These are phyloP conservation scores for Pythium chondricola DNA, from an alignment of 352 stramenopile species.

Conservation along the genomic window DNA sequence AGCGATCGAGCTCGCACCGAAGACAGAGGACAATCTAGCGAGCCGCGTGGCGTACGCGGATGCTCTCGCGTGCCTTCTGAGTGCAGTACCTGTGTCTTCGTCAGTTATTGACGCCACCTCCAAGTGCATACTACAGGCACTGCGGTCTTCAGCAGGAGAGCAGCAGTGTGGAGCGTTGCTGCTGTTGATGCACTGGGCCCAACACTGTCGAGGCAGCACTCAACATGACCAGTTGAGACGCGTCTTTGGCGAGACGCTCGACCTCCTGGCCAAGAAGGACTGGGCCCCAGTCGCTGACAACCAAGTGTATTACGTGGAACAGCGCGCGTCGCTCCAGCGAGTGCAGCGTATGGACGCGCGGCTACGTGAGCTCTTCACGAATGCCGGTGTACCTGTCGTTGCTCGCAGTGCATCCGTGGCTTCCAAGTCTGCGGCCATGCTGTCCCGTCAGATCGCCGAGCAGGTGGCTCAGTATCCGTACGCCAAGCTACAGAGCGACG, in stretches of 20 bases:
- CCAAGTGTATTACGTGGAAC: slow-evolving; percentile 40
- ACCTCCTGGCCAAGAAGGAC: slow-evolving; percentile 32
- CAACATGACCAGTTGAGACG: too few species aligned
- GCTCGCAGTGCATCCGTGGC: too few species aligned
- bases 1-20: too few species aligned
- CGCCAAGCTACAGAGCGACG: slow-evolving; percentile 22
- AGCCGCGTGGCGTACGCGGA: slow-evolving; percentile 54
- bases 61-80: slow-evolving; percentile 37
- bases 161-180: slow-evolving; percentile 57
- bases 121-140: slow-evolving; percentile 17
- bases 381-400: slow-evolving; percentile 26
- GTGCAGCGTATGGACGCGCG: slow-evolving; percentile 45
- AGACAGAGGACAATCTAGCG: too few species aligned
- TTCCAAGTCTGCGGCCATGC: slow-evolving; percentile 23
- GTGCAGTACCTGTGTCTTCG: slow-evolving; percentile 22
- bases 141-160: slow-evolving; percentile 40
- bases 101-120: slow-evolving; percentile 16
- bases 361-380: slow-evolving; percentile 44
- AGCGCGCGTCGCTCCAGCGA: slow-evolving; percentile 38
- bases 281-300: slow-evolving; percentile 22
- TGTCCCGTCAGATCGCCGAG: slow-evolving; percentile 66
- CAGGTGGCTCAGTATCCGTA: slow-evolving; percentile 48
- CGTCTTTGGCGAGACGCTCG: slow-evolving; percentile 18
- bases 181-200: slow-evolving; percentile 40
- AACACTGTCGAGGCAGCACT: too few species aligned